A percentile compares a stretch with the other conserved stretches of the same genome.
These are phyloP conservation scores for Mentha longifolia DNA, from an alignment of 257 asterid species.

Conservation along the genomic window DNA sequence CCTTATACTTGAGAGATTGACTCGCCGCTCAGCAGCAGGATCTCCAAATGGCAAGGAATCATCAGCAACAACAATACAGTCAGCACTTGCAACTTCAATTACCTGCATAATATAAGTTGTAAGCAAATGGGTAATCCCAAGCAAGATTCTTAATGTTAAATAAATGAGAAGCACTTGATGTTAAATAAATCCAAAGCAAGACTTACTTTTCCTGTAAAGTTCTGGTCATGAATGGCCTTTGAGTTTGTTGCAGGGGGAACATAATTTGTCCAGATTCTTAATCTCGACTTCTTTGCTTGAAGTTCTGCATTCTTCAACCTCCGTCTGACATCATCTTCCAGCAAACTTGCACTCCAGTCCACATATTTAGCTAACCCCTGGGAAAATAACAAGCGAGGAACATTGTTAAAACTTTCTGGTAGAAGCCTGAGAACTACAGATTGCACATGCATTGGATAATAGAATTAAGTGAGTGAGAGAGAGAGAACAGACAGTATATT, in stretches of 20 bases:
- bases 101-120: slow-evolving; percentile 58
- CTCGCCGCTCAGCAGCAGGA: slow-evolving; percentile 93
- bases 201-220: slow-evolving; percentile 87
- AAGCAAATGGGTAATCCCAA: too few species aligned
- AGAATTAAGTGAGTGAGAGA: neutral
- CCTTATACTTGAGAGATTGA: slow-evolving; percentile 95
- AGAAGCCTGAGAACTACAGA: neutral
- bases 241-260: slow-evolving; percentile 86
- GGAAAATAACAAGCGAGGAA: slow-evolving; percentile 23
- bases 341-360: slow-evolving; percentile 87
- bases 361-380: slow-evolving; percentile 91
- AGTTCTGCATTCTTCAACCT: slow-evolving; percentile 84
- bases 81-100: slow-evolving; percentile 91
- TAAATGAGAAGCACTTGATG: neutral
- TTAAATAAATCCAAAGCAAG: slow-evolving; percentile 12
- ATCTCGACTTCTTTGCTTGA: slow-evolving; percentile 79
- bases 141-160: too few species aligned
- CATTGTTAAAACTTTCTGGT: slow-evolving; percentile 12
- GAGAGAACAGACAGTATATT: neutral
- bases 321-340: slow-evolving; percentile 78
- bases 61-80: slow-evolving; percentile 87
- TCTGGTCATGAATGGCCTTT: slow-evolving; percentile 95
- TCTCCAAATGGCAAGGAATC: slow-evolving; percentile 90
- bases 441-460: slow-evolving; percentile 10
- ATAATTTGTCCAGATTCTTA: slow-evolving; percentile 86